These are phyloP conservation scores for Herpetomonas tarakana DNA, from an alignment of 208 protist genomes.

Conservation along the genomic window DNA sequence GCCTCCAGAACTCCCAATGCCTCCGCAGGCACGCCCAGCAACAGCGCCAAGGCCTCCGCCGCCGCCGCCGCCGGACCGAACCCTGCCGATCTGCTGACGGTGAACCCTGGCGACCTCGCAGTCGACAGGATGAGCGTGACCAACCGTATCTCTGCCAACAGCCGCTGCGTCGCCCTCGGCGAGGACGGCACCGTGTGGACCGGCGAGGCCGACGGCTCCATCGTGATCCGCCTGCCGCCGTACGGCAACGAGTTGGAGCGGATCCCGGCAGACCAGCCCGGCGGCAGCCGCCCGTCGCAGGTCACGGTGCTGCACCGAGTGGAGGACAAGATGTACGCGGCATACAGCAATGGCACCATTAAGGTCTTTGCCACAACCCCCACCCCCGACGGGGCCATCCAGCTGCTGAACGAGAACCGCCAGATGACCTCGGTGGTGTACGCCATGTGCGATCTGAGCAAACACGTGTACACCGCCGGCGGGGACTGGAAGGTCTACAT, in stretches of 20 bases:
- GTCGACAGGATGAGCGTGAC: constrained; percentile 30
- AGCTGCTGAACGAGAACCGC: constrained; percentile 33
- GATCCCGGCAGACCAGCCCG: constrained; percentile 9
- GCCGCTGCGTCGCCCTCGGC: constrained; percentile 50
- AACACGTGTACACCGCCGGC: constrained; percentile 59
- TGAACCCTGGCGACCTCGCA: constrained; percentile 13
- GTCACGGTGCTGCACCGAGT: constrained; percentile 27
- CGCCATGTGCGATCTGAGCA: constrained; percentile 31
- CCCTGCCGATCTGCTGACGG: constrained; percentile 3
- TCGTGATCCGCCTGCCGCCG: constrained; percentile 40
- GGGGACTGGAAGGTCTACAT: constrained; percentile 73
- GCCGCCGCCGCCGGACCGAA: neutral
- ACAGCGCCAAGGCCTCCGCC: neutral
- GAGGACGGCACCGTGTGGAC: constrained; percentile 56
- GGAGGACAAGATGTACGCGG: constrained; percentile 46
- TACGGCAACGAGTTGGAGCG: constrained; percentile 31
- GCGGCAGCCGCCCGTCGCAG: constrained; percentile 12
- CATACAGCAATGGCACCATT: constrained; percentile 60
- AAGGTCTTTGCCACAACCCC: constrained; percentile 34
- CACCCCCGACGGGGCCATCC: constrained; percentile 10
- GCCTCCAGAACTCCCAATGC: too few species aligned
- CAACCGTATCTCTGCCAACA: constrained; percentile 36
- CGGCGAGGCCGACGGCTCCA: constrained; percentile 51
- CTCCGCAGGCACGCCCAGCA: neutral
- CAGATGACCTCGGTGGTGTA: constrained; percentile 61